These are phyloP conservation scores for Cicer chorassanicum DNA, from an alignment of 306 rosid genomes.

Conservation along the genomic window DNA sequence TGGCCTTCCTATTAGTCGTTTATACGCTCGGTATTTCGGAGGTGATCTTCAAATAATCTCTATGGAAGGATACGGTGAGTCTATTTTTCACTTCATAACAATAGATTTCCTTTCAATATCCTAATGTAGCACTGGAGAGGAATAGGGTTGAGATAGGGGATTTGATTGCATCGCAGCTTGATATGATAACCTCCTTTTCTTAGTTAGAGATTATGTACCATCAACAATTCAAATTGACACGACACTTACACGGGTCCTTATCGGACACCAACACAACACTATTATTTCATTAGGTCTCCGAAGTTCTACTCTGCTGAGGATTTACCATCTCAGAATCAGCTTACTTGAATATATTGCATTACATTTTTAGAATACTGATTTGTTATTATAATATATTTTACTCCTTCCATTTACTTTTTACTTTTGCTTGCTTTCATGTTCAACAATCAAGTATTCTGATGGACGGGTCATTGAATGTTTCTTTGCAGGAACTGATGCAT, in stretches of 20 bases:
- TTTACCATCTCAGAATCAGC: not conserved
- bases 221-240: no score
- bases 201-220: not conserved
- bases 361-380: not conserved
- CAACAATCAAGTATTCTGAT: constrained; percentile 1
- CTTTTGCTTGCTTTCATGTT: not conserved
- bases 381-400: no score
- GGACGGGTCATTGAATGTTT: constrained; percentile 4
- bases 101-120: constrained; percentile 9
- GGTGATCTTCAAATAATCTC: constrained; percentile 95
- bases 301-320: no score
- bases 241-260: no score
- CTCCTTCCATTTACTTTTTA: no score
- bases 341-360: not conserved
- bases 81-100: not conserved
- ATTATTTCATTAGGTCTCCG: not conserved
- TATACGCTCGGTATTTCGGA: constrained; percentile 88
- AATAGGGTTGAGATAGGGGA: no score
- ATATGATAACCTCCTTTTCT: not conserved
- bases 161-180: no score
- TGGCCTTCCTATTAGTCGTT: constrained; percentile 85
- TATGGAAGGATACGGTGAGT: constrained; percentile 97
- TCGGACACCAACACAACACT: constrained; percentile 2
- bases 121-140: not conserved
- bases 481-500: constrained; percentile 83